These are phyloP conservation scores for Ramularia collo-cygni DNA, from an alignment of 2,329 filamentous ascomycete genomes.

Conservation along the genomic window DNA sequence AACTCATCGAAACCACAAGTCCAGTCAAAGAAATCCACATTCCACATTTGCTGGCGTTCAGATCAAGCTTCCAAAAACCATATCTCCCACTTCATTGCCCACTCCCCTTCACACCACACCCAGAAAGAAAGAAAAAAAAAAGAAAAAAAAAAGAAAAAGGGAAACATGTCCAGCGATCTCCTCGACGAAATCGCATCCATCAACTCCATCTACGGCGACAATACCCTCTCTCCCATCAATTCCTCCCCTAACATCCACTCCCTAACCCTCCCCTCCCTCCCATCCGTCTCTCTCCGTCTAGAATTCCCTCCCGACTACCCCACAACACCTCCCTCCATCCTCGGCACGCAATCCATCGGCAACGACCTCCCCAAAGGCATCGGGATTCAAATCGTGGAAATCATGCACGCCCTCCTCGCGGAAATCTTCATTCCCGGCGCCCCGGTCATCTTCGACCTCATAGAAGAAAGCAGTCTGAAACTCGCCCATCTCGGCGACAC, in stretches of 20 bases:
- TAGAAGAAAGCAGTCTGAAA: conserved; percentile 50
- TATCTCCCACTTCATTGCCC: too few relatives aligned
- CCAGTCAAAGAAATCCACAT: too few relatives aligned
- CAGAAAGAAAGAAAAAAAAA: too few relatives aligned
- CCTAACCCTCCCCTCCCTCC: conserved; percentile 59
- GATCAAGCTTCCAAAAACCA: too few relatives aligned
- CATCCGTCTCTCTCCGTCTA: conserved; percentile 50
- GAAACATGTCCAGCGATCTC: conserved; percentile 41
- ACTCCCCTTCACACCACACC: too few relatives aligned
- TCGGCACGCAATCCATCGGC: conserved; percentile 74
- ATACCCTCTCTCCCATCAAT: conserved; percentile 43
- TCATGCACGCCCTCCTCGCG: conserved; percentile 60
- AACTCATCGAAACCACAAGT: too few relatives aligned
- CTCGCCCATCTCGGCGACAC: conserved; percentile 29
- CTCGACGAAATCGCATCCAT: conserved; percentile 71
- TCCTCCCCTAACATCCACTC: conserved; percentile 41
- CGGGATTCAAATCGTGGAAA: conserved; percentile 61
- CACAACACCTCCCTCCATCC: conserved; percentile 60
- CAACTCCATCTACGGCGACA: conserved; percentile 73
- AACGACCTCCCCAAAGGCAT: conserved; percentile 59
- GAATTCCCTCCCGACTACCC: conserved; percentile 72
- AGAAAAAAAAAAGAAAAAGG: too few relatives aligned
- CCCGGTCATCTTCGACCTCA: conserved; percentile 85
- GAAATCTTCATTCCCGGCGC: conserved; percentile 64
- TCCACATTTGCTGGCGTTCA: too few relatives aligned